Percentiles rank a stretch among this genome's conserved stretches.
phyloP scores from a whole-genome alignment of 2,329 filamentous ascomycete species.

The Cladophialophora chaetospira region DNA sequence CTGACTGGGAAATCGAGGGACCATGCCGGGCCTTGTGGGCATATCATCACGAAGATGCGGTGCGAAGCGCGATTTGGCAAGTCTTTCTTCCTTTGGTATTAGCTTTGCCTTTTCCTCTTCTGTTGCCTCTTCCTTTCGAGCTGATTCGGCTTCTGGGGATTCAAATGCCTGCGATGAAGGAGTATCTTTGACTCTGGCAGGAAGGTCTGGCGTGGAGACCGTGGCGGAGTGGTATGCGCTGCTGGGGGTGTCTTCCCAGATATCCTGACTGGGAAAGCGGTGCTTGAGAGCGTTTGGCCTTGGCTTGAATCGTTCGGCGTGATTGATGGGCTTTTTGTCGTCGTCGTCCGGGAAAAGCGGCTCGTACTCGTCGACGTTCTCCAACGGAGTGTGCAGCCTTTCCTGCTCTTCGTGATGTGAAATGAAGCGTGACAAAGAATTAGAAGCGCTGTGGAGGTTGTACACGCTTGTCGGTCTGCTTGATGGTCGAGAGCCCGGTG shows the following conservation, averaged over 20 bases:
- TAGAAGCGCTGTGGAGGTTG: slow-evolving; percentile 50
- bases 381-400: slow-evolving; percentile 66
- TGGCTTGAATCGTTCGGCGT: slow-evolving; percentile 58
- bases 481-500: slow-evolving; percentile 59
- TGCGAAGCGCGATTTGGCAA: slow-evolving; percentile 40
- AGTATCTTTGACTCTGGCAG: slow-evolving; percentile 41
- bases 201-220: slow-evolving; percentile 76
- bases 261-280: slow-evolving; percentile 89
- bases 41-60: slow-evolving; percentile 55
- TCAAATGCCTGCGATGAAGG: slow-evolving; percentile 40
- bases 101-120: slow-evolving; percentile 44
- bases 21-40: slow-evolving; percentile 54
- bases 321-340: slow-evolving; percentile 56
- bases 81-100: slow-evolving; percentile 40
- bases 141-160: slow-evolving; percentile 52
- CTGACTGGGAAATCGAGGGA: slow-evolving; percentile 81
- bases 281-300: slow-evolving; percentile 57
- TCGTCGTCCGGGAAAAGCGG: slow-evolving; percentile 86
- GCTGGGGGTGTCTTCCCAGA: slow-evolving; percentile 94
- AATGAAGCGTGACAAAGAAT: slow-evolving; percentile 53
- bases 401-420: slow-evolving; percentile 56
- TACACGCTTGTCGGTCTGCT: slow-evolving; percentile 67
- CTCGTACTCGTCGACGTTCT: slow-evolving; percentile 92
- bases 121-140: slow-evolving; percentile 43
- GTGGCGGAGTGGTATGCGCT: slow-evolving; percentile 76